phyloP scores from a whole-genome alignment of 2,329 filamentous ascomycete genomes.

The Alternaria ventricosa region DNA sequence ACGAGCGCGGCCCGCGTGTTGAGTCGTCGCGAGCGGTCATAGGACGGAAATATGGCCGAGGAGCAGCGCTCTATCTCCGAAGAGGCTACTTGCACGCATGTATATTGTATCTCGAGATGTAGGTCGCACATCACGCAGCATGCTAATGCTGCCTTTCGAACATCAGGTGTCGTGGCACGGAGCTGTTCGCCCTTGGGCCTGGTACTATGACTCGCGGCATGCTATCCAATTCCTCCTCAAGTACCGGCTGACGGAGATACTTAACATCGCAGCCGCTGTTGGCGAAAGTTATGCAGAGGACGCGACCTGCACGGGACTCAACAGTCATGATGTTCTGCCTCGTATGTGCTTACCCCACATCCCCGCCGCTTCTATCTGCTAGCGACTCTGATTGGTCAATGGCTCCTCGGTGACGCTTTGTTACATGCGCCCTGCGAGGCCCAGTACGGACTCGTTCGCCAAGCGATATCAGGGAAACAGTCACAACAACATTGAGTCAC shows the following conservation, averaged over 20 bases:
- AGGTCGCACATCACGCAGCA: neutral
- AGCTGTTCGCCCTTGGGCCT: neutral
- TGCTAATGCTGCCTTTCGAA: neutral
- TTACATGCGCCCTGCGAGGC: constrained; percentile 3
- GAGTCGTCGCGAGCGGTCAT: neutral
- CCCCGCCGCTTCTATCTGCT: neutral
- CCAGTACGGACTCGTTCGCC: neutral
- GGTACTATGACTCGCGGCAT: neutral
- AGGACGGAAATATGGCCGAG: neutral
- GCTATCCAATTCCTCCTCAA: neutral
- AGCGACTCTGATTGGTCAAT: constrained; percentile 9
- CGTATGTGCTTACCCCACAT: neutral
- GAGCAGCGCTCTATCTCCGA: neutral
- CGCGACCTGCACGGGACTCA: neutral
- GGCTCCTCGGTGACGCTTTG: neutral
- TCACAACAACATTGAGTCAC: constrained; percentile 5
- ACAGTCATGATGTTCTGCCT: neutral
- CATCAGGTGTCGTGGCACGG: neutral
- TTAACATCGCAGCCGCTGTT: neutral
- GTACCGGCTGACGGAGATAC: neutral
- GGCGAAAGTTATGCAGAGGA: neutral
- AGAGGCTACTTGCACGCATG: neutral
- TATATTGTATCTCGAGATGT: neutral
- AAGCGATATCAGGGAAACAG: neutral
- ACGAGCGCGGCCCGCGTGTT: neutral